Conservation (phyloP, 2,329 filamentous ascomycete species). For the Fusarium sp. region DNA sequence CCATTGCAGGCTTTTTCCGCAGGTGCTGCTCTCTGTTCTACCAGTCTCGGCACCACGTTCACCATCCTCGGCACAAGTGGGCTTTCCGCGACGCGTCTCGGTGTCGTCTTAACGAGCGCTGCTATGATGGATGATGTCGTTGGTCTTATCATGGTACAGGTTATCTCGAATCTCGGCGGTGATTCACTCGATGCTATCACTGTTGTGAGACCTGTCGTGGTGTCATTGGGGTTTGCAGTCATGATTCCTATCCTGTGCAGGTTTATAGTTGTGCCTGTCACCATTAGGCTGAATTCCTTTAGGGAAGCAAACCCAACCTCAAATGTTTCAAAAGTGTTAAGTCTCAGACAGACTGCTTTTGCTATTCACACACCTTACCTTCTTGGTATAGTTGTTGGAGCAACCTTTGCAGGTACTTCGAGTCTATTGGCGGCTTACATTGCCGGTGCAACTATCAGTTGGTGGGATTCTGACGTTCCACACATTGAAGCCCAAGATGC, state of each 20-base stretch:
- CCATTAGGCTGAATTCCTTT: conserved; percentile 51
- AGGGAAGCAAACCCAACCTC: conserved; percentile 45
- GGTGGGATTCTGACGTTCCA: conserved; percentile 65
- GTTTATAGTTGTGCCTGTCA: conserved; percentile 59
- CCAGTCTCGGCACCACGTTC: conserved; percentile 78
- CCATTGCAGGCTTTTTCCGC: conserved; percentile 76
- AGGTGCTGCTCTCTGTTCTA: conserved; percentile 80
- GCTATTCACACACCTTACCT: conserved; percentile 64
- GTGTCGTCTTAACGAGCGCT: conserved; percentile 76
- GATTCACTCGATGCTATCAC: conserved; percentile 50
- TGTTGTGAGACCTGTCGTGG: conserved; percentile 60
- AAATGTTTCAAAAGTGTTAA: conserved; percentile 46
- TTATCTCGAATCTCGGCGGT: conserved; percentile 75
- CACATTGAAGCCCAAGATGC: conserved; percentile 24
- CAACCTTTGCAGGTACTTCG: conserved; percentile 73
- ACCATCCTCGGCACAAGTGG: conserved; percentile 64
- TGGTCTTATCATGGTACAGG: conserved; percentile 80
- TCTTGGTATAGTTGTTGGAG: conserved; percentile 61
- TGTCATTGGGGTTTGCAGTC: conserved; percentile 65
- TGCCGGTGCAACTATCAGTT: conserved; percentile 69
- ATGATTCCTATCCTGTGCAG: conserved; percentile 62
- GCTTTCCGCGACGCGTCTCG: conserved; percentile 59
- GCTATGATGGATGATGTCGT: conserved; percentile 88
- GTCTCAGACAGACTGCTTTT: conserved; percentile 55
- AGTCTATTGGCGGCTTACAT: conserved; percentile 74